Evolutionary conservation across 441 rosid species (phyloP), one percentile per base, ranked within the genome.

Genomic region (Melastoma candidum): DNA sequence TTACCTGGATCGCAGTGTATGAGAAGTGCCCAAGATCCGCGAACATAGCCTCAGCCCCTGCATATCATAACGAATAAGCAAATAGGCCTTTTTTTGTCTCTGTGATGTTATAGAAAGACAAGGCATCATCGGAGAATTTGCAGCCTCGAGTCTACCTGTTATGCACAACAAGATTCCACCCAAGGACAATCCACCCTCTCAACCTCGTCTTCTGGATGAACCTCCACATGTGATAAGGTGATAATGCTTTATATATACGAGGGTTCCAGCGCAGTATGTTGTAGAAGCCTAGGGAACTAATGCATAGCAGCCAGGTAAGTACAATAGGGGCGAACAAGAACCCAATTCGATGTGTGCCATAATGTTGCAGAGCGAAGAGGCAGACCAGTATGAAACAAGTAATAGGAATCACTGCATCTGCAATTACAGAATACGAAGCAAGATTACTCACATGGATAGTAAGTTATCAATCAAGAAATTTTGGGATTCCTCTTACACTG

Each of bases 11-110:
- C 41, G 66, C 59, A 1, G 12, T 8, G 13, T 49, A 55, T 2
- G 60, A 54, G 60, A 62, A 62, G 50, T 62, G 66, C 17, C 66
- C 60, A 26, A 62, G 66, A 62, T 62, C 66, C 12, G 66, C 60
- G 43, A 62, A 62, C 66, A 62, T 62, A 2, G 66, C 66, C 45
- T 62, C 66, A 3, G 66, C 54, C 26, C 66, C 66, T 54, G 54
- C 57, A 45, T 29, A 3, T 29, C 36, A 29, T 29, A 3, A 29
- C 36, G 36, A 29, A 6, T 3, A 29, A 29, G 36, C 36, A 47
- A 53, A 24, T 11, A 39, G 24, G 14, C 22, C 22, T 17, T 17
- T 17, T 17, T 17, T 17, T 17, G 22, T 17, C 22, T 17, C 22
- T 17, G 11, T 32, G 0, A 14, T 49, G 43, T 11, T 27, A 14